Evolutionary conservation across 257 asterid genomes (phyloP), one percentile per base, ranked within the genome.

Genomic region (Paraleonurus japonicus): DNA sequence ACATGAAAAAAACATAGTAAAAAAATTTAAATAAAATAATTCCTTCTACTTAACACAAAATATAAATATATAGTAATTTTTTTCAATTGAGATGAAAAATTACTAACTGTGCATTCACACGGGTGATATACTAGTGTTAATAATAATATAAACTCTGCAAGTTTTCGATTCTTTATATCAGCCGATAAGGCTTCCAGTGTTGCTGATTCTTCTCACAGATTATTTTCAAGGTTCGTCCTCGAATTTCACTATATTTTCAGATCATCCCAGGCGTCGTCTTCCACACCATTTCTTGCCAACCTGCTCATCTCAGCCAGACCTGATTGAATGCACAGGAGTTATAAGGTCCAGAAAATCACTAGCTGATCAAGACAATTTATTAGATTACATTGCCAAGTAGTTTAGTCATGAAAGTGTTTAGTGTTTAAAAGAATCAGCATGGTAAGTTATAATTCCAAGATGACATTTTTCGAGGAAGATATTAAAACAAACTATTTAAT

Each of bases 301-400:
- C 82, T 83, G 83, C 85, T 85, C 82, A 85, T 85, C 72, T 84
- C 80, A 15, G 89, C 92, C 19, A 86, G 85, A 64, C 96, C 95
- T 81, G 83, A 67, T 71, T 50, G 65, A 54, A 77, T 33, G 74
- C 33, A 43, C 50, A 23, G 24, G 27, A 23, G 26, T 13, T 57
- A 22, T 1, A 33, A 71, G 27, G 51, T 24, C 60, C 19, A 15
- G 15, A 65, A 35, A 47, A 19, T 11, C 32, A 50, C 24, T 55
- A 23, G 16, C 12, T 55, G 35, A 73, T 50, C 59, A 16, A 33
- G 45, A 73, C 5, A 70, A 17, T 1, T 24, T 3, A 1, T 12
- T 16, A 43, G 50, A 43, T 13, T 7, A 43, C 17, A 43, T 43
- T 43, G 41, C 41, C 41, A 35, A 35, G 12, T 35, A 7, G 41